Conservation (phyloP, 2,329 filamentous ascomycete species). For the Raffaelea deltoideospora region DNA sequence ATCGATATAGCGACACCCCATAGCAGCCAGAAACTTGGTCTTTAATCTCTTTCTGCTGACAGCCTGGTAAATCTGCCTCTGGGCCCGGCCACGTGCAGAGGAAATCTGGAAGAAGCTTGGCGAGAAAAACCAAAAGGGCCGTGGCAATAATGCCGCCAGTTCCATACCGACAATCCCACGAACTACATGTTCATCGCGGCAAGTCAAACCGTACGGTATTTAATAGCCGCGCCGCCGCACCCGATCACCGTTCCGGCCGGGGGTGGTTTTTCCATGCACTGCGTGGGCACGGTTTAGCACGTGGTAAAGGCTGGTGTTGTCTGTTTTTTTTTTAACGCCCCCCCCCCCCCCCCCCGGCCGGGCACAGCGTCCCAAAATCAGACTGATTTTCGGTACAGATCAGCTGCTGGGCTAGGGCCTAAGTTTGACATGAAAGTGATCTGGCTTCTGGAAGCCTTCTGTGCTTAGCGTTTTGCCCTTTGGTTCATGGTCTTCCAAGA, state of each 20-base stretch:
- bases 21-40: neutral
- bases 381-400: neutral
- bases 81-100: constrained; percentile 1
- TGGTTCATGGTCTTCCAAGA: neutral
- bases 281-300: neutral
- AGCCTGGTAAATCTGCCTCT: neutral
- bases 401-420: neutral
- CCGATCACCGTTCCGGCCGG: too few relatives aligned
- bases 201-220: neutral
- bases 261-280: neutral
- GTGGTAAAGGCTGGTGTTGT: neutral
- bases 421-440: neutral
- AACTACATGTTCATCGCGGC: constrained; percentile 2
- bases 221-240: too few relatives aligned
- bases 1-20: too few relatives aligned
- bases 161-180: constrained; percentile 6
- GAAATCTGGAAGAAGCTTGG: constrained; percentile 2
- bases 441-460: constrained; percentile 8
- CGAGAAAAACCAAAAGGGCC: constrained; percentile 1
- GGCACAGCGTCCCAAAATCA: too few relatives aligned
- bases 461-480: constrained; percentile 2
- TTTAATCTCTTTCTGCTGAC: neutral
- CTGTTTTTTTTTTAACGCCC: neutral
- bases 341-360: too few relatives aligned
- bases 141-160: constrained; percentile 2